phyloP scores from a whole-genome alignment of 176 grass and related monocot genomes.

The Paspalum vaginatum region DNA sequence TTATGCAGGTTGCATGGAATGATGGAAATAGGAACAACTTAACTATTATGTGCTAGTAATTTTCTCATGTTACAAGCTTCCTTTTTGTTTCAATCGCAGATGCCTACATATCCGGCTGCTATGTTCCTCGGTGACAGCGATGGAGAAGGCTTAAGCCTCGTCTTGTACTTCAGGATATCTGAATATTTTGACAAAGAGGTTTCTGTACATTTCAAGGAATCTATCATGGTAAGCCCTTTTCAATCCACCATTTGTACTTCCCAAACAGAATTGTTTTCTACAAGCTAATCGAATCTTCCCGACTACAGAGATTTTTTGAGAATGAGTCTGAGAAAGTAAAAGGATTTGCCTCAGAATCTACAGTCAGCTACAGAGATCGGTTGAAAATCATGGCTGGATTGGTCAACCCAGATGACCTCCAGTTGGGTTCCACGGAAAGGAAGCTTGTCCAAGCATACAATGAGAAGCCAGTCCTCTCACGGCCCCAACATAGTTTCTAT shows the following conservation, averaged over 20 bases:
- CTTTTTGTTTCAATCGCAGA: conserved; percentile 51
- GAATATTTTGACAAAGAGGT: conserved; percentile 95
- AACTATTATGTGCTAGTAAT: not conserved
- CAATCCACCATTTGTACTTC: conserved; percentile 21
- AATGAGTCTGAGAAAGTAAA: conserved; percentile 85
- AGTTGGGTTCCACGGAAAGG: conserved; percentile 74
- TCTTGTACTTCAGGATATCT: conserved; percentile 89
- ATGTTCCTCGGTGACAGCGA: conserved; percentile 94
- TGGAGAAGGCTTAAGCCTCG: conserved; percentile 88
- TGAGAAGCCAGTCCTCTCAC: conserved; percentile 95
- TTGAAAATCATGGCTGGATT: conserved; percentile 92
- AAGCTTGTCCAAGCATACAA: conserved; percentile 95
- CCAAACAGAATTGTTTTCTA: not conserved
- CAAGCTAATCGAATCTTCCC: conserved; percentile 16
- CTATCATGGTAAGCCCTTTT: conserved; percentile 60
- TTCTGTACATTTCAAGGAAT: conserved; percentile 86
- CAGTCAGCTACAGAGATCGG: conserved; percentile 73
- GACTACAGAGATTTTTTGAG: conserved; percentile 72
- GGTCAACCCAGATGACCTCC: conserved; percentile 90
- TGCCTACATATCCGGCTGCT: conserved; percentile 91
- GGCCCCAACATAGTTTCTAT: conserved; percentile 88
- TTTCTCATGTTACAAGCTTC: not conserved
- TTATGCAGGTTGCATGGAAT: conserved; percentile 27
- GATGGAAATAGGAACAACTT: not conserved
- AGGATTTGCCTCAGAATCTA: conserved; percentile 79